Conservation (phyloP, 2,329 filamentous ascomycete species). For the Cladosporium sp. region DNA sequence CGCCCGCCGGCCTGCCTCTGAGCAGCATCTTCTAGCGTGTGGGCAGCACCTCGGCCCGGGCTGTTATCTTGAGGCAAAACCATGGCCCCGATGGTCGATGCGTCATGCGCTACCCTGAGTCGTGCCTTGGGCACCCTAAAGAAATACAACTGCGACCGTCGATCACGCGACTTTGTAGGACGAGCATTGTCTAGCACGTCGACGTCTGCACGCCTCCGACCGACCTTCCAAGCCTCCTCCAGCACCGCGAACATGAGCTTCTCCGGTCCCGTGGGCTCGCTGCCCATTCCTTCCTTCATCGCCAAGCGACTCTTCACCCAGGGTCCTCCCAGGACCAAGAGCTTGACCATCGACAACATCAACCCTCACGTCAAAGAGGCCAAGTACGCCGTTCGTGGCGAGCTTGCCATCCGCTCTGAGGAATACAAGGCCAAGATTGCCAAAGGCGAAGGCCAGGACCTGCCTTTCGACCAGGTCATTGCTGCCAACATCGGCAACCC, state of each 20-base stretch:
- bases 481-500: slow-evolving; percentile 99
- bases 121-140: slow-evolving; percentile 1
- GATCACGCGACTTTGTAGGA: slow-evolving; percentile 3
- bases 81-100: slow-evolving; percentile 10
- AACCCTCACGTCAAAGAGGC: slow-evolving; percentile 83
- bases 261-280: slow-evolving; percentile 17
- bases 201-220: neutral
- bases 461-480: slow-evolving; percentile 89
- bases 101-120: slow-evolving; percentile 9
- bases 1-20: neutral
- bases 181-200: slow-evolving; percentile 1
- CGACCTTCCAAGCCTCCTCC: neutral
- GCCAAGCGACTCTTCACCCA: slow-evolving; percentile 7
- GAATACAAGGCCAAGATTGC: slow-evolving; percentile 71
- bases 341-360: slow-evolving; percentile 76
- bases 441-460: slow-evolving; percentile 53
- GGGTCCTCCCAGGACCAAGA: slow-evolving; percentile 10
- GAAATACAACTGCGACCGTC: neutral
- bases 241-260: slow-evolving; percentile 12
- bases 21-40: neutral
- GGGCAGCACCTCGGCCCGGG: slow-evolving; percentile 6
- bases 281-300: slow-evolving; percentile 22
- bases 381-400: slow-evolving; percentile 94
- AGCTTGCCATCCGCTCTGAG: slow-evolving; percentile 90
- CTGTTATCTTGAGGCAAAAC: neutral